Evolutionary conservation across 2,329 filamentous ascomycete genomes (phyloP).

Genomic region (Zarea fungicola): DNA sequence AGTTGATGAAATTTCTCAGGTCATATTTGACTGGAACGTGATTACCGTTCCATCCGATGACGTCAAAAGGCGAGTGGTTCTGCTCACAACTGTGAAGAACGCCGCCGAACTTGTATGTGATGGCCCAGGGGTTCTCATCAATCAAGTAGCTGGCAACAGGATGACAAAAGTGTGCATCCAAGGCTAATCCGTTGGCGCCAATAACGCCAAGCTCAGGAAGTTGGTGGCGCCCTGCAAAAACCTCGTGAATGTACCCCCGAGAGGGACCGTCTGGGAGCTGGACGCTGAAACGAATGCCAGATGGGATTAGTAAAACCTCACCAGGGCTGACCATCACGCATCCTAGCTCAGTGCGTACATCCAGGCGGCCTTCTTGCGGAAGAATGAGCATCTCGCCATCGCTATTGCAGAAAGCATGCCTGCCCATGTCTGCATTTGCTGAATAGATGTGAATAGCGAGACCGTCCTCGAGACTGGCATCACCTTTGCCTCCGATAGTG

Average conservation of each 20-base stretch:
- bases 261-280: constrained; percentile 45
- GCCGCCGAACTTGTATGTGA: constrained; percentile 58
- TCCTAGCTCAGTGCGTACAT: constrained; percentile 65
- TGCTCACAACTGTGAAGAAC: constrained; percentile 57
- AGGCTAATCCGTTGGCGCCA: constrained; percentile 61
- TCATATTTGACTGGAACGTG: constrained; percentile 58
- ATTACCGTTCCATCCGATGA: constrained; percentile 68
- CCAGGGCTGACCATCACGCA: constrained; percentile 59
- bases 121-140: constrained; percentile 49
- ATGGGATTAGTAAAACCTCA: constrained; percentile 62
- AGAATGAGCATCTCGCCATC: constrained; percentile 65
- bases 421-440: constrained; percentile 41
- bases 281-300: constrained; percentile 48
- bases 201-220: constrained; percentile 63
- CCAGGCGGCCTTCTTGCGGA: constrained; percentile 58
- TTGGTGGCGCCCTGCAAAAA: constrained; percentile 59
- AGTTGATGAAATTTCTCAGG: constrained; percentile 51
- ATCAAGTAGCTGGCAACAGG: constrained; percentile 56
- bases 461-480: constrained; percentile 43
- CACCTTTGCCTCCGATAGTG: constrained; percentile 44
- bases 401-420: constrained; percentile 46
- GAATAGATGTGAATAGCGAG: constrained; percentile 45
- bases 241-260: constrained; percentile 61
- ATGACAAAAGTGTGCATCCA: constrained; percentile 58
- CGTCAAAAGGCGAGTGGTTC: constrained; percentile 63